Evolutionary conservation across 164 flowering plant genomes (phyloP).

Genomic region (grape (Vitis vinifera)): ASM3070453v1 NC_081809.1:398501-399000

Average conservation of each 20-base stretch:
- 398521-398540: too few relatives aligned
- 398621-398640: constrained; percentile 83
- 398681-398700: constrained; percentile 97
- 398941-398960: constrained; percentile 58
- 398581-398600: constrained; percentile 90
- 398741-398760: constrained; percentile 44
- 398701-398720: constrained; percentile 87
- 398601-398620: constrained; percentile 99
- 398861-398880: constrained; percentile 89
- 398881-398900: constrained; percentile 91
- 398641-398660: constrained; percentile 87
- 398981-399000: neutral
- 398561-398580: constrained; percentile 76
- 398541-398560: constrained; percentile 46
- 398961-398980: neutral
- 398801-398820: too few relatives aligned
- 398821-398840: constrained; percentile 34
- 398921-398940: constrained; percentile 82
- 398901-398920: constrained; percentile 90
- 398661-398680: constrained; percentile 91
- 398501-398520: neutral
- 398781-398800: neutral
- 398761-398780: neutral
- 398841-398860: constrained; percentile 98
- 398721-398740: constrained; percentile 96